phyloP scores from a whole-genome alignment of 2,329 filamentous ascomycete genomes.

The Elsinoe arachidis region DNA sequence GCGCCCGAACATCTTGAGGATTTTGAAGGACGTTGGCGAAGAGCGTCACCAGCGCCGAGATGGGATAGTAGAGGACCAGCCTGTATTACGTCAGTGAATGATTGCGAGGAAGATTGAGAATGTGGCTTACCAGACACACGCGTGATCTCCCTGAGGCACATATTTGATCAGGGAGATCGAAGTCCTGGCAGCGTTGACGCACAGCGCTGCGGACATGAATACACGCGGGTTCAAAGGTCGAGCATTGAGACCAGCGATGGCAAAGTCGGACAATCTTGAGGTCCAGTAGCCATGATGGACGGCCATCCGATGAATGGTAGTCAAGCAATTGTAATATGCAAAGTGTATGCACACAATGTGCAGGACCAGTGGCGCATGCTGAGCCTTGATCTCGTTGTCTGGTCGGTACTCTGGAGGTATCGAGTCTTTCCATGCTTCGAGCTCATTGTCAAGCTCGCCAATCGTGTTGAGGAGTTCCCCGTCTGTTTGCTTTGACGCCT shows the following conservation, averaged over 20 bases:
- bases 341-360: conserved; percentile 94
- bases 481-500: conserved; percentile 82
- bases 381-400: conserved; percentile 89
- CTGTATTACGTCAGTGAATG: conserved; percentile 29
- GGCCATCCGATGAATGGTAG: conserved; percentile 97
- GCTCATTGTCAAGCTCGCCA: conserved; percentile 70
- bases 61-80: conserved; percentile 93
- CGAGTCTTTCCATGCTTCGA: conserved; percentile 93
- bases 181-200: conserved; percentile 83
- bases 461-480: conserved; percentile 93
- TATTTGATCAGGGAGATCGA: conserved; percentile 94
- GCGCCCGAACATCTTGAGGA: conserved; percentile 76
- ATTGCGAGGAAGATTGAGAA: neutral
- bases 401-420: conserved; percentile 96
- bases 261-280: conserved; percentile 85
- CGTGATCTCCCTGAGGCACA: conserved; percentile 88
- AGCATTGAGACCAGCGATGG: conserved; percentile 87
- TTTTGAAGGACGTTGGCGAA: conserved; percentile 97
- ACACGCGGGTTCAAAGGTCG: conserved; percentile 85
- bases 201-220: conserved; percentile 86
- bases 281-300: conserved; percentile 98
- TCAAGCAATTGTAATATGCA: conserved; percentile 94
- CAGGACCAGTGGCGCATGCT: conserved; percentile 84
- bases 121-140: conserved; percentile 74
- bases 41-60: conserved; percentile 85